Evolutionary conservation across 192 early-diverging fungal species (phyloP).

Genomic region (Allomyces arbusculus): DNA sequence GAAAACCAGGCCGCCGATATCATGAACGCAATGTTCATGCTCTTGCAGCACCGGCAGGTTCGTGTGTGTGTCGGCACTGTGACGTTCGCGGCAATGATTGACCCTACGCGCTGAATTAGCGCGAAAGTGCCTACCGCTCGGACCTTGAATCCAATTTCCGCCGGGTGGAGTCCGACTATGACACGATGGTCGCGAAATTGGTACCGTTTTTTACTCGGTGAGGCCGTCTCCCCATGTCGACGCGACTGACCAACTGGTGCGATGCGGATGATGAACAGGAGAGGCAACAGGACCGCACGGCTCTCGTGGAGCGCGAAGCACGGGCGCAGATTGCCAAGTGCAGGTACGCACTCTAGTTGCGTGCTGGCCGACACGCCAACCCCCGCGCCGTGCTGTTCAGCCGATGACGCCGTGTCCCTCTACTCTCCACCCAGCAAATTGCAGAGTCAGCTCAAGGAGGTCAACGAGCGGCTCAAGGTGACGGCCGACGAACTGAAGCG

Average conservation of each 20-base stretch:
- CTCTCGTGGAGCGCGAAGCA: neutral
- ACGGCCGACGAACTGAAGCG: neutral
- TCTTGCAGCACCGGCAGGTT: neutral
- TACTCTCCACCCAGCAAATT: neutral
- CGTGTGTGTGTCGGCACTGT: neutral
- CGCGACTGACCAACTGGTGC: too few species aligned
- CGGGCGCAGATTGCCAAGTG: neutral
- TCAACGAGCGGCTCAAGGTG: neutral
- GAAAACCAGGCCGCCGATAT: neutral
- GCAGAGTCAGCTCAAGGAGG: neutral
- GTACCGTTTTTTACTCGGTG: neutral
- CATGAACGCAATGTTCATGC: neutral
- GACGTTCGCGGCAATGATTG: neutral
- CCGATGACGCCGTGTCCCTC: too few species aligned
- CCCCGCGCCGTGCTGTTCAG: neutral
- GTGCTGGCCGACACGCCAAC: too few species aligned
- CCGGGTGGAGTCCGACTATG: neutral
- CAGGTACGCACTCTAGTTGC: neutral
- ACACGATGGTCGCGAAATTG: neutral
- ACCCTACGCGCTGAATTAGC: neutral
- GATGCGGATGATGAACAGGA: neutral
- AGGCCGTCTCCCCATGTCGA: too few species aligned
- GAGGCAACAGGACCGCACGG: neutral
- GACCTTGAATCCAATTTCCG: too few species aligned
- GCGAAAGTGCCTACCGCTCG: too few species aligned